A percentile compares a stretch with the other conserved stretches of the same genome.
Evolutionary conservation across 768 basidiomycete species (phyloP).

Genomic region (Tylopilus subfusipes): DNA sequence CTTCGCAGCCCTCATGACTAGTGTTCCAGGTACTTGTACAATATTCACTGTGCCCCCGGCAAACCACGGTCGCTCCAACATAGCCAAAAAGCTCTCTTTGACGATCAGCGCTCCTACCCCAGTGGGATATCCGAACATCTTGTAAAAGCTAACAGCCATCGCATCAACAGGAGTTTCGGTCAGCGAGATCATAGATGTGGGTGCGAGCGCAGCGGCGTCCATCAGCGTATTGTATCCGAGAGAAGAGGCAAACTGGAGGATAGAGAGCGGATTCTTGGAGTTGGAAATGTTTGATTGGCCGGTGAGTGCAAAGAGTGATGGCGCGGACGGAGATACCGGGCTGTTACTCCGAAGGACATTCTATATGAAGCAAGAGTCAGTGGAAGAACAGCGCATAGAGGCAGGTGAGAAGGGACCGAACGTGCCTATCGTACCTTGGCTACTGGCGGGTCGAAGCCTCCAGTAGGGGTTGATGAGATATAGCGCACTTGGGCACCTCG

Average conservation of each 20-base stretch:
- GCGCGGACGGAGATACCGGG: constrained; percentile 36
- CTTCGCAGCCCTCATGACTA: constrained; percentile 57
- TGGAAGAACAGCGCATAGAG: constrained; percentile 17
- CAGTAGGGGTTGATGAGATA: constrained; percentile 57
- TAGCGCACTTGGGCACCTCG: constrained; percentile 60
- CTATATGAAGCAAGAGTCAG: constrained; percentile 34
- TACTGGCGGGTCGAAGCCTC: constrained; percentile 56
- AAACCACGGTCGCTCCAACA: constrained; percentile 75
- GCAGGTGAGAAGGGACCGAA: not conserved
- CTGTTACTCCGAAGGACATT: constrained; percentile 50
- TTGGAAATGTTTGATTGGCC: constrained; percentile 84
- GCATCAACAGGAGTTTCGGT: constrained; percentile 70
- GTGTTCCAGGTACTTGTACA: constrained; percentile 74
- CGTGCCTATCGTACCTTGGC: constrained; percentile 50
- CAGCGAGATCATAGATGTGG: constrained; percentile 67
- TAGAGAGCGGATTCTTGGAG: constrained; percentile 63
- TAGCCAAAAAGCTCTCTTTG: constrained; percentile 60
- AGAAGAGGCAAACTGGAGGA: constrained; percentile 59
- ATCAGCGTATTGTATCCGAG: constrained; percentile 74
- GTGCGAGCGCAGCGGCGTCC: constrained; percentile 78
- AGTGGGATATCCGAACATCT: constrained; percentile 87
- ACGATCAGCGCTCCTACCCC: constrained; percentile 79
- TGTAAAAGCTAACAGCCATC: constrained; percentile 82
- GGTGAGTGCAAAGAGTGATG: constrained; percentile 70
- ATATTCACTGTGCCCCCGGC: constrained; percentile 80